phyloP scores from a whole-genome alignment of 495 filamentous ascomycete species.

The Penicillium dipodomyicola region DNA sequence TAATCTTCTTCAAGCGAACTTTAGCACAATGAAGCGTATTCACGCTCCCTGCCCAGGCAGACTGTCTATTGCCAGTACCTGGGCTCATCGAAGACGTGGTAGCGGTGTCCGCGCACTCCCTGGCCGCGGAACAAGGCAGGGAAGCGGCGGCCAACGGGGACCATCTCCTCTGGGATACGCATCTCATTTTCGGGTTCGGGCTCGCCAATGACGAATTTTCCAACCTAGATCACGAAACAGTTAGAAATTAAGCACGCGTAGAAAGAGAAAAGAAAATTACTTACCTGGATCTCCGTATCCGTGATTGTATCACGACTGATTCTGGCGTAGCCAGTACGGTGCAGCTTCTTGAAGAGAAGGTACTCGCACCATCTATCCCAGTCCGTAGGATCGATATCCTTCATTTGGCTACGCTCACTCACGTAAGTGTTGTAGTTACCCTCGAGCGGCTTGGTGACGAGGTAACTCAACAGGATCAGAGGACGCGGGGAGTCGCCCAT shows the following conservation, averaged over 20 bases:
- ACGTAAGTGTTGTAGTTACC: slow-evolving; percentile 99
- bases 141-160: slow-evolving; percentile 76
- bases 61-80: slow-evolving; percentile 58
- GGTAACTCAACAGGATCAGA: slow-evolving; percentile 81
- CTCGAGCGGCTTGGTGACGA: slow-evolving; percentile 84
- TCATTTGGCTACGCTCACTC: slow-evolving; percentile 81
- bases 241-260: slow-evolving; percentile 6
- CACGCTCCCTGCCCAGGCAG: background rate
- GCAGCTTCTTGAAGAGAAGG: slow-evolving; percentile 88
- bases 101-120: slow-evolving; percentile 84
- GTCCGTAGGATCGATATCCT: slow-evolving; percentile 88
- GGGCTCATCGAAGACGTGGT: slow-evolving; percentile 96
- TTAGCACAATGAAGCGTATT: background rate
- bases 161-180: slow-evolving; percentile 61
- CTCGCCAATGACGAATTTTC: slow-evolving; percentile 87
- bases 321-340: slow-evolving; percentile 83
- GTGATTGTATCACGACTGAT: slow-evolving; percentile 89
- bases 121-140: slow-evolving; percentile 82
- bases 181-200: slow-evolving; percentile 57
- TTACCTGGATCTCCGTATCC: slow-evolving; percentile 92
- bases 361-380: slow-evolving; percentile 99
- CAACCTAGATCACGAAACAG: slow-evolving; percentile 54
- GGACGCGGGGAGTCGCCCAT: slow-evolving; percentile 85
- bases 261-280: slow-evolving; percentile 11
- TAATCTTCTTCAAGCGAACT: slow-evolving; percentile 3